Base-by-base conservation (phyloP, 495 filamentous ascomycete species). In the Astrothelium subdiscretum region DNA sequence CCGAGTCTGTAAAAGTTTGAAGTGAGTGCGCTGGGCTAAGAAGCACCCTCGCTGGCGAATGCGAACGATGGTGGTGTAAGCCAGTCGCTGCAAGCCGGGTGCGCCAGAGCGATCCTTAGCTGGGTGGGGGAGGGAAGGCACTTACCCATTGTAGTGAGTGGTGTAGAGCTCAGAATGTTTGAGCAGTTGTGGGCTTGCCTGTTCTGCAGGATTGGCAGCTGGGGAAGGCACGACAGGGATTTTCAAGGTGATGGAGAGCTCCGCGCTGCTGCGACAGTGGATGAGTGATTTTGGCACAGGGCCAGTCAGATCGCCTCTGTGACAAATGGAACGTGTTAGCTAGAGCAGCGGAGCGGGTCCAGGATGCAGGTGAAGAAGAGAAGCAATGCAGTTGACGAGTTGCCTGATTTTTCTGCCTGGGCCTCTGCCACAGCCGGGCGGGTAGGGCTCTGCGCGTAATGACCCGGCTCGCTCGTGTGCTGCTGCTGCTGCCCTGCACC, bases 321-420 rank as follows among this genome's bases (percentile, higher is more conserved):
- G 43, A 48, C 43, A 48, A 48, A 48, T 48, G 10, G 43, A 48
- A 20, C 10, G 43, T 15, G n/a, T 48, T 48, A 48, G 43, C 43
- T 48, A 48, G 43, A 48, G 43, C 43, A 48, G 43, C 20, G 43
- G 43, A 48, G 43, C 43, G 43, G 43, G 43, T 48, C 43, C 43
- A 5, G n/a, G 43, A 48, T 48, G 43, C 43, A 48, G 43, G 43
- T 48, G 43, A 48, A 48, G 43, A 22, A 48, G 43, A 48, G 43
- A 48, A 48, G 43, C 43, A 48, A 48, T 48, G 43, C 43, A 48
- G 43, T 48, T 48, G 43, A 48, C 43, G 43, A 48, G 43, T 48
- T 48, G 43, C 43, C 43, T 48, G n/a, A 15, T 48, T 48, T n/a
- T 22, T 48, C 43, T 48, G 43, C 43, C 43, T 48, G 10, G 43